Evolutionary conservation across 495 filamentous ascomycete species (phyloP).

Genomic region (Patellaria atrata): DNA sequence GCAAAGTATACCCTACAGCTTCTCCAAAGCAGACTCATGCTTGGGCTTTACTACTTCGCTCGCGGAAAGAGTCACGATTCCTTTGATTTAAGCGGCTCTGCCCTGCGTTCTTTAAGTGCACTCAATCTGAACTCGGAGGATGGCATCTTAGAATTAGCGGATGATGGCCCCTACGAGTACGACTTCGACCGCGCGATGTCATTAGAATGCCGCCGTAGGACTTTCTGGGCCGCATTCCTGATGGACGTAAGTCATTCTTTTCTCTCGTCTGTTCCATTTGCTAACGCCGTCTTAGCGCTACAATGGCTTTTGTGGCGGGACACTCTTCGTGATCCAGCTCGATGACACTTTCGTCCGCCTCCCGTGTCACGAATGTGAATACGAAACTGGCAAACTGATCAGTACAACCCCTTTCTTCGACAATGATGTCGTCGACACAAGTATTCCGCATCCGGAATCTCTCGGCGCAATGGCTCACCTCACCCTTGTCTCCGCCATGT

Average conservation of each 20-base stretch:
- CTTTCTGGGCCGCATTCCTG: constrained; percentile 52
- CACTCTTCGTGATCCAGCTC: constrained; percentile 30
- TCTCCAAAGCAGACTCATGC: constrained; percentile 46
- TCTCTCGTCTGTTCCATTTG: too few species aligned
- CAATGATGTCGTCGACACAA: constrained; percentile 25
- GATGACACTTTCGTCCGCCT: constrained; percentile 49
- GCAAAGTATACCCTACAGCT: constrained; percentile 42
- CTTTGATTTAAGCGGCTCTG: constrained; percentile 46
- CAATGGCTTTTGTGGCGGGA: constrained; percentile 40
- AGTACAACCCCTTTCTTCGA: constrained; percentile 42
- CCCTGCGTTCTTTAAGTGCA: constrained; percentile 40
- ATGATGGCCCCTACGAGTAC: constrained; percentile 36
- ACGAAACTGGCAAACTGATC: constrained; percentile 38
- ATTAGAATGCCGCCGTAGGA: constrained; percentile 50
- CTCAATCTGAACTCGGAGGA: constrained; percentile 48
- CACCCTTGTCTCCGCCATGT: constrained; percentile 45
- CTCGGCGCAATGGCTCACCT: constrained; percentile 45
- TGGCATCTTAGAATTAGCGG: constrained; percentile 31
- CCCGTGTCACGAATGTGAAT: constrained; percentile 42
- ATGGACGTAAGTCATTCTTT: constrained; percentile 39
- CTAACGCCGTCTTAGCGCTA: constrained; percentile 32
- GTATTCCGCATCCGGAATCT: constrained; percentile 4
- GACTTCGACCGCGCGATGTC: constrained; percentile 41
- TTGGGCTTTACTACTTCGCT: constrained; percentile 49
- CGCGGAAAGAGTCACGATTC: constrained; percentile 37